Evolutionary conservation across 208 protist species (phyloP).

Genomic region (Crithidia fasciculata): DNA sequence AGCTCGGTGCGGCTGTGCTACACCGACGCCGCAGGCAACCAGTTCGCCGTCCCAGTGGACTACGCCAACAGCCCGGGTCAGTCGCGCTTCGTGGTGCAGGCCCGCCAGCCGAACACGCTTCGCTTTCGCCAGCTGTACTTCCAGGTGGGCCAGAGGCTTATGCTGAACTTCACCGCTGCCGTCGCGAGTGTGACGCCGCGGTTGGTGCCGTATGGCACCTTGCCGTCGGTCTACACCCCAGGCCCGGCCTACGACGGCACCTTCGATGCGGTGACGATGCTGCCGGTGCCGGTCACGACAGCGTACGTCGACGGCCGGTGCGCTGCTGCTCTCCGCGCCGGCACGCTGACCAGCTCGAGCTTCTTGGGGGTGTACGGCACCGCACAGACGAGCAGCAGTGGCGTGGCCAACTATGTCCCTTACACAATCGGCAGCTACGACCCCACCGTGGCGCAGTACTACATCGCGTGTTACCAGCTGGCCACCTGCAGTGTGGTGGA

Average conservation of each 20-base stretch:
- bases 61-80: conserved; percentile 21
- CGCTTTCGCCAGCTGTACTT: conserved; percentile 26
- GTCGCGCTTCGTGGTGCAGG: conserved; percentile 50
- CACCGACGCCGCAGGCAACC: conserved; percentile 72
- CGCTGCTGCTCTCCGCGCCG: conserved; percentile 38
- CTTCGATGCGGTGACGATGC: conserved; percentile 70
- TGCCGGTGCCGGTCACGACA: conserved; percentile 32
- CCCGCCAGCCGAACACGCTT: conserved; percentile 45
- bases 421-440: conserved; percentile 76
- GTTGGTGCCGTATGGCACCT: conserved; percentile 43
- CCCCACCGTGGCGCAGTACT: conserved; percentile 41
- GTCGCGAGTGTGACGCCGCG: conserved; percentile 30
- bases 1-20: conserved; percentile 79
- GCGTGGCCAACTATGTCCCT: conserved; percentile 20
- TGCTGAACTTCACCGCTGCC: conserved; percentile 51
- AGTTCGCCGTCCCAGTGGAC: conserved; percentile 80
- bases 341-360: conserved; percentile 16
- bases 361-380: conserved; percentile 53
- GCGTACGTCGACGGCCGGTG: conserved; percentile 77
- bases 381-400: conserved; percentile 11
- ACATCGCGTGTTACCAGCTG: conserved; percentile 78
- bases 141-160: conserved; percentile 72
- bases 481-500: conserved; percentile 74
- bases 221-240: conserved; percentile 54
- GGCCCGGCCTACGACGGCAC: conserved; percentile 64